Base-by-base conservation (phyloP, 495 filamentous ascomycete genomes). In the Penicillium silybi region DNA sequence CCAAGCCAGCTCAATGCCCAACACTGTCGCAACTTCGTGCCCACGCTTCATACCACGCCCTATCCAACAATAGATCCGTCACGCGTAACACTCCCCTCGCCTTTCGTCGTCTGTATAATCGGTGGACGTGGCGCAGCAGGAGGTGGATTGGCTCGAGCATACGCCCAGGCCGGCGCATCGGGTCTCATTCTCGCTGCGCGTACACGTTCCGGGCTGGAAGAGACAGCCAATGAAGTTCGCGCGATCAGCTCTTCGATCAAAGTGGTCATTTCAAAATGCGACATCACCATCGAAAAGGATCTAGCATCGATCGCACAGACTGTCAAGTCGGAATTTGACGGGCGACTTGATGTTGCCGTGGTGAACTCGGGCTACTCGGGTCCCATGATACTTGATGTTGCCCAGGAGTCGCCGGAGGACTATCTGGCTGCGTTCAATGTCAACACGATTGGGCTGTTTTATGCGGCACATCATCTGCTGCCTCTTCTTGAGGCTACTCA, bases 71-170 rank as follows among this genome's bases (percentile, higher is more conserved):
- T 79, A 29, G 63, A 76, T 46, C 71, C 75, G 1, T 53, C 54
- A 0, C 58, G 42, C 16, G 63, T 63, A 1, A 52, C 63, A 2
- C 51, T 70, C 4, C 62, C 60, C 5, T 65, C 70, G 6, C 56
- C 64, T 4, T 76, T 70, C n/a, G 75, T 74, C 40, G 63, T 72
- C 16, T 63, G 59, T 44, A 62, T 81, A 34, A 76, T 75, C 9
- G 78, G 78, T 2, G 70, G 75, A 2, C 65, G 69, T 22, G 65
- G 70, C 7, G 77, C 77, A 27, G 65, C 78, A 40, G 77, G 75
- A 37, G 62, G 48, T 41, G 71, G 64, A 25, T 64, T 78, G 37
- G 71, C 72, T 8, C 58, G 63, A 23, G 60, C 71, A 2, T 75
- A 76, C 53, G 69, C 73, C 7, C 52, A 50, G 18, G 74, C 75